Evolutionary conservation across 108 stramenopile species (phyloP), one percentile per base, ranked within the genome.

Genomic region (Discostella stelligeroides): DNA sequence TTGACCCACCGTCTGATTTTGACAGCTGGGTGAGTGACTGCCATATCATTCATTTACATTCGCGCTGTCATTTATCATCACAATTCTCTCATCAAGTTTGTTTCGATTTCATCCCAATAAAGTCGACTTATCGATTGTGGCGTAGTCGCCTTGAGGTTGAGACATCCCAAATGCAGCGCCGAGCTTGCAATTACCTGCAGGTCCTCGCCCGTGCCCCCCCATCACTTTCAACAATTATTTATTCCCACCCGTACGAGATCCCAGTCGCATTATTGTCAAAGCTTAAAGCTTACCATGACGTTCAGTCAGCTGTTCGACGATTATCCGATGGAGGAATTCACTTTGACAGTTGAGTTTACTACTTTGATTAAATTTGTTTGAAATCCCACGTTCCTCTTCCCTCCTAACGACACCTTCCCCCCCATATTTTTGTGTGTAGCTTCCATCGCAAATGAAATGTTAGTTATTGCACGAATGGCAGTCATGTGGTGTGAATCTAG

Each of bases 1-100:
- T 88, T 17, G 13, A 67, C 5, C 82, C 86, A 23, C 86, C 84
- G 6, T 7, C 73, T 11, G 47, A 46, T 28, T 87, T 80, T 56
- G 12, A 45, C 6, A 82, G 69, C 27, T 87, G 86, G 86, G 51
- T 68, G 73, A 61, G 72, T 43, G 0, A 1, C 18, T 14, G 24
- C 7, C 20, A 27, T 50, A 27, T 17, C 17, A 17, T 23, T n/a
- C n/a, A n/a, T n/a, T n/a, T n/a, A n/a, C n/a, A n/a, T n/a, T n/a
- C n/a, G n/a, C n/a, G n/a, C n/a, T n/a, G n/a, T n/a, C n/a, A n/a
- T n/a, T n/a, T n/a, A n/a, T n/a, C n/a, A n/a, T n/a, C n/a, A n/a
- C n/a, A n/a, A n/a, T n/a, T n/a, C n/a, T n/a, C 25, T 20, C 21
- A 18, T 20, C 28, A n/a, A 12, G 21, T n/a, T 10, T n/a, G 8